Evolutionary conservation across 2,329 filamentous ascomycete genomes (phyloP).

Genomic region (Ophidiomyces ophidiicola): DNA sequence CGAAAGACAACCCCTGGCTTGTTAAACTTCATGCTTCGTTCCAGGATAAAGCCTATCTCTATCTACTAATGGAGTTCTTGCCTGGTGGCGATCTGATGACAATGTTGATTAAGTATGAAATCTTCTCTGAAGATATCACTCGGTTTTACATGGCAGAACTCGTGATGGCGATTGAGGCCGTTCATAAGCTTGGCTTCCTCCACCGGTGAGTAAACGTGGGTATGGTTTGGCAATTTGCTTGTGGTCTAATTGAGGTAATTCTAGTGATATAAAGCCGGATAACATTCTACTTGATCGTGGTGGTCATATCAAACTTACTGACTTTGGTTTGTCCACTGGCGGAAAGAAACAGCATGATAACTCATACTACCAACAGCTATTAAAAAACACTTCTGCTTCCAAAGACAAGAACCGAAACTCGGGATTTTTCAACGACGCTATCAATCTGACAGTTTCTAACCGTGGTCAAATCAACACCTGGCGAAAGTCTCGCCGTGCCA

Average conservation of each 20-base stretch:
- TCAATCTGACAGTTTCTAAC: constrained; percentile 95
- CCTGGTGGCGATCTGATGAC: constrained; percentile 98
- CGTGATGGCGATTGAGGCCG: constrained; percentile 93
- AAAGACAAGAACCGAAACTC: constrained; percentile 74
- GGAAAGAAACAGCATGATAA: constrained; percentile 98
- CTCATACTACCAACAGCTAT: constrained; percentile 92
- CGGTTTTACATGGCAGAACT: constrained; percentile 99
- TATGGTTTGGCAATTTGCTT: not conserved
- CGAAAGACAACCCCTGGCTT: constrained; percentile 93
- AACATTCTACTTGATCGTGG: constrained; percentile 93
- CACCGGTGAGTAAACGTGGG: constrained; percentile 61
- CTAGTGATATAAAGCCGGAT: constrained; percentile 95
- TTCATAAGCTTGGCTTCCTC: constrained; percentile 95
- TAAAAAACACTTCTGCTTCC: constrained; percentile 61
- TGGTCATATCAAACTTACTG: constrained; percentile 94
- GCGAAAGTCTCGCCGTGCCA: constrained; percentile 85
- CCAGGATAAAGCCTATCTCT: constrained; percentile 89
- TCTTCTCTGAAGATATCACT: constrained; percentile 97
- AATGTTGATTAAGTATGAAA: constrained; percentile 99
- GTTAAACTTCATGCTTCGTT: constrained; percentile 98
- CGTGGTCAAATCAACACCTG: constrained; percentile 97
- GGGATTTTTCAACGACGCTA: constrained; percentile 82
- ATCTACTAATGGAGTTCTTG: constrained; percentile 99
- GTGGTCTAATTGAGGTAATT: not conserved
- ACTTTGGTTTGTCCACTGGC: constrained; percentile 93